phyloP scores from a whole-genome alignment of 2,329 filamentous ascomycete species.

The Canariomyces notabilis region DNA sequence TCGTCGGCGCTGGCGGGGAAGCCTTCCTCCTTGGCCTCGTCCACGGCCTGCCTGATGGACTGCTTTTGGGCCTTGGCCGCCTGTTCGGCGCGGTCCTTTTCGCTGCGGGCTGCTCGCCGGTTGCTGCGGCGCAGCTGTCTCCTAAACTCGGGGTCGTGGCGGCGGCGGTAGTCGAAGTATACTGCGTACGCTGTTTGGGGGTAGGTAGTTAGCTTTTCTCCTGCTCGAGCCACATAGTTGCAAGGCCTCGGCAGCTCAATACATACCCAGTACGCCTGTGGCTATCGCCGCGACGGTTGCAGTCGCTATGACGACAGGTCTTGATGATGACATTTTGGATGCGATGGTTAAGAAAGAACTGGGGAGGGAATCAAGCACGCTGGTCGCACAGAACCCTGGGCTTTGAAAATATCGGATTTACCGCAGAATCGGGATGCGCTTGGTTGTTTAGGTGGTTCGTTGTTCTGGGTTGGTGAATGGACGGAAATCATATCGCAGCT shows the following conservation, averaged over 20 bases:
- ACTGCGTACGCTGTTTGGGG: conserved; percentile 52
- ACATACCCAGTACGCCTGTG: conserved; percentile 55
- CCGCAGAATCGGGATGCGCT: no score
- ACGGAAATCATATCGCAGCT: no score
- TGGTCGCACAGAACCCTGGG: not conserved
- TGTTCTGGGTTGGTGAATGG: no score
- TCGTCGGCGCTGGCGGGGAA: conserved; percentile 89
- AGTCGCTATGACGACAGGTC: conserved; percentile 54
- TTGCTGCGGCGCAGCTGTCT: conserved; percentile 68
- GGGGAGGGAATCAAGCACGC: not conserved
- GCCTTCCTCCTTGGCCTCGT: conserved; percentile 81
- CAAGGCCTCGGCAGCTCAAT: not conserved
- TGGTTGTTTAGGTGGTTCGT: no score
- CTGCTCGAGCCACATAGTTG: no score
- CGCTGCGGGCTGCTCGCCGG: conserved; percentile 63
- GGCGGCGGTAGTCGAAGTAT: conserved; percentile 65
- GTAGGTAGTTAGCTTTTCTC: conserved; percentile 3
- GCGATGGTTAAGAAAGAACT: conserved; percentile 32
- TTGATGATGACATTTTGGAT: conserved; percentile 54
- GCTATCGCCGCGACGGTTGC: conserved; percentile 57
- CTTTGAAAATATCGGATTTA: no score
- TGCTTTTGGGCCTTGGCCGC: conserved; percentile 63
- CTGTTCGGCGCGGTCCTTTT: conserved; percentile 67
- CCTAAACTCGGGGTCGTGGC: conserved; percentile 60
- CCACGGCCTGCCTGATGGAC: conserved; percentile 68